Evolutionary conservation across 208 protist species (phyloP), one percentile per base, ranked within the genome.

Genomic region (Leishmania turanica): DNA sequence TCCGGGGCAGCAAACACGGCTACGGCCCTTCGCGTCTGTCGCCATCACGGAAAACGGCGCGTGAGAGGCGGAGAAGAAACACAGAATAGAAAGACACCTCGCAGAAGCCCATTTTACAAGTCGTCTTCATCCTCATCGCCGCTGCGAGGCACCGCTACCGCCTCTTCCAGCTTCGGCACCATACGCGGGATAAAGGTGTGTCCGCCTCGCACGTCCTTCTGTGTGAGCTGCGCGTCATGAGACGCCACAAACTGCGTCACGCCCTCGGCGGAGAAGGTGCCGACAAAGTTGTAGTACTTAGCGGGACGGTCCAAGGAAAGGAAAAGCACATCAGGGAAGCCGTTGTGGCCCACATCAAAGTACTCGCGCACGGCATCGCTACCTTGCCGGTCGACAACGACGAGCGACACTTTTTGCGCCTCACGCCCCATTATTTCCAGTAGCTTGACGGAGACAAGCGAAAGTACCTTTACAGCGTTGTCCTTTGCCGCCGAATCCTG

Each of bases 211-310:
- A 82, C 80, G 45, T 51, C 73, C 51, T 66, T 54, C 40, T 66
- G 47, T 9, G 84, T 9, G 5, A 79, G 37, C 4, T 84, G 40
- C 24, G 76, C 27, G 37, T 77, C 60, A 65, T 82, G 70, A 17
- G 75, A 54, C 0, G 64, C 51, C 66, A 84, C 70, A 64, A 91
- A 91, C 51, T 86, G 80, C 13, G 84, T 77, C 15, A 91, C 42
- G 11, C 83, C 65, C 45, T 87, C 84, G 5, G 77, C 84, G 9
- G 75, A 79, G 65, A 90, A 88, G 27, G 86, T 71, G 19, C 88
- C 88, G 15, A 84, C 70, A 51, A 90, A 87, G 76, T 81, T 83
- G 82, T 66, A 84, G 82, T 89, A 91, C 60, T 65, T 64, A 1
- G 75, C 77, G 0, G 66, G 68, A 13, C 66, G 53, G n/a, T 62